Conservation (phyloP, 2,329 filamentous ascomycete species). For the Fonsecaea nubica region DNA sequence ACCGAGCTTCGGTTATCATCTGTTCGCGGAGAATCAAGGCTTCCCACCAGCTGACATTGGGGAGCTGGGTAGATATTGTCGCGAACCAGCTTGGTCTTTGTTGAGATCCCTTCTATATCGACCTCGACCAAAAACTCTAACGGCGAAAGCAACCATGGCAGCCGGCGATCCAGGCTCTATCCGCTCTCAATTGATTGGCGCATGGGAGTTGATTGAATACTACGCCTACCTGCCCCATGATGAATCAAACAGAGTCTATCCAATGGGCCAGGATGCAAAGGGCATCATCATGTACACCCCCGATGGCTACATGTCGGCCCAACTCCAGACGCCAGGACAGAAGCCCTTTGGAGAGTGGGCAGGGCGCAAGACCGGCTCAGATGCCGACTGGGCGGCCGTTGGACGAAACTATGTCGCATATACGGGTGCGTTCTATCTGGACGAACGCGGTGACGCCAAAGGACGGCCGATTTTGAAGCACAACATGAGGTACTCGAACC, state of each 20-base stretch:
- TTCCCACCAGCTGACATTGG: not conserved
- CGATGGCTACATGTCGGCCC: conserved; percentile 17
- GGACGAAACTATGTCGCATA: conserved; percentile 13
- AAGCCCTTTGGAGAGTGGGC: not conserved
- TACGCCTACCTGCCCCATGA: conserved; percentile 9
- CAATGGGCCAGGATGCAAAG: conserved; percentile 9
- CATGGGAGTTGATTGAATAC: conserved; percentile 13
- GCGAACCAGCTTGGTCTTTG: not conserved
- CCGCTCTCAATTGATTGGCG: conserved; percentile 6
- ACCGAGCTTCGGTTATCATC: not conserved
- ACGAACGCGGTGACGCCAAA: conserved; percentile 8
- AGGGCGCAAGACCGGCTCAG: not conserved
- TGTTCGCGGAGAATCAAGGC: not conserved
- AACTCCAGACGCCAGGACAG: conserved; percentile 15
- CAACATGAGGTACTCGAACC: conserved; percentile 4
- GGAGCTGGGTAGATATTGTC: not conserved
- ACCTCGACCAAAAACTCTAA: not conserved
- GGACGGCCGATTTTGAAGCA: conserved; percentile 11
- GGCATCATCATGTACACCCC: conserved; percentile 16
- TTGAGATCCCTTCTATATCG: not conserved
- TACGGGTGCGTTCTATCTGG: conserved; percentile 7
- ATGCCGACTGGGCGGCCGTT: conserved; percentile 7
- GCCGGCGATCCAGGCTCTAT: not conserved
- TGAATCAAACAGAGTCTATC: conserved; percentile 11
- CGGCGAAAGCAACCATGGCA: not conserved